phyloP scores from a whole-genome alignment of 331 rosid genomes.

The Pyracantha coccinea region DNA sequence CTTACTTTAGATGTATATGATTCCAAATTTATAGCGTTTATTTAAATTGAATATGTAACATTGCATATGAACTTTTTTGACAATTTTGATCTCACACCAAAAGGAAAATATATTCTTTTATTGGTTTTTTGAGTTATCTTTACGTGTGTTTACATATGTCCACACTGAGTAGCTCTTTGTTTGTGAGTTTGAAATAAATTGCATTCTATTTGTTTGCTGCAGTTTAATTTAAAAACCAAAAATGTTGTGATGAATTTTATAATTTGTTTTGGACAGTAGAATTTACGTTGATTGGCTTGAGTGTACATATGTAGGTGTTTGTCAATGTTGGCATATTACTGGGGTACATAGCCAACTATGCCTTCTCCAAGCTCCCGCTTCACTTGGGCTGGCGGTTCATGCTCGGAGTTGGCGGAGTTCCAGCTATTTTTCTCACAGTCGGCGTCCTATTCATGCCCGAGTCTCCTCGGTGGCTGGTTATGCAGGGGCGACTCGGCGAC shows the following conservation, averaged over 20 bases:
- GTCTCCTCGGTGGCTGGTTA: conserved; percentile 83
- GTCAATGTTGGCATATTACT: conserved; percentile 57
- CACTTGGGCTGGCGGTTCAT: conserved; percentile 64
- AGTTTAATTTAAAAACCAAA: too few species aligned
- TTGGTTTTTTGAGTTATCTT: too few species aligned
- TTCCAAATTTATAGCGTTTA: not conserved
- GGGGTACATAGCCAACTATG: conserved; percentile 68
- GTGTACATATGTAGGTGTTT: conserved; percentile 36
- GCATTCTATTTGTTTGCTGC: not conserved
- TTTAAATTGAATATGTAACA: not conserved
- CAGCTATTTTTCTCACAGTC: conserved; percentile 25
- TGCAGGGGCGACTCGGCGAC: conserved; percentile 66
- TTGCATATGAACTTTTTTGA: not conserved
- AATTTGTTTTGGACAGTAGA: not conserved
- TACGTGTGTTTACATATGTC: too few species aligned
- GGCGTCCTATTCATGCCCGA: conserved; percentile 77
- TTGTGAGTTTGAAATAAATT: too few species aligned
- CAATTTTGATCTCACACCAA: not conserved
- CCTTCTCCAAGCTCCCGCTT: conserved; percentile 37
- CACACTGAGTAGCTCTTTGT: too few species aligned
- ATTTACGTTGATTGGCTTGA: not conserved
- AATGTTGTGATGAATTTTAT: not conserved
- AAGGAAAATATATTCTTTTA: too few species aligned
- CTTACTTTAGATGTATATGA: not conserved
- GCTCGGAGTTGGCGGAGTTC: conserved; percentile 72